Conservation (phyloP, 768 basidiomycete genomes). For the Lyophyllum shimeji region DNA sequence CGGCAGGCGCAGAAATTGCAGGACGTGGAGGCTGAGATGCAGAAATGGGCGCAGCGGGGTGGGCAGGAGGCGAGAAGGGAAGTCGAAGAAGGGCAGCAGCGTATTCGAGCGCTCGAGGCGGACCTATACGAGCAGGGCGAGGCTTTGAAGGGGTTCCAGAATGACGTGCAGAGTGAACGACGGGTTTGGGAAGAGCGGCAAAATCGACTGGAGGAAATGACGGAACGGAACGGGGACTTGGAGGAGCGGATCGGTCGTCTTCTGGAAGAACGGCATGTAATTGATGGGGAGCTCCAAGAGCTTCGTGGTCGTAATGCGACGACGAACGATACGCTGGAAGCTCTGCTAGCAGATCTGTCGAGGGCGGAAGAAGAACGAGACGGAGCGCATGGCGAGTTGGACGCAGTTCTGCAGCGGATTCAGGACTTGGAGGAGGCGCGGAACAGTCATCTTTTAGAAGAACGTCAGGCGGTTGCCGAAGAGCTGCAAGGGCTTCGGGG, state of each 20-base stretch:
- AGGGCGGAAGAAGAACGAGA: background rate
- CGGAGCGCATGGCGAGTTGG: background rate
- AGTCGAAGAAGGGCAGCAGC: background rate
- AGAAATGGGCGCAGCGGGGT: background rate
- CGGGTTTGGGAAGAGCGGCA: slow-evolving; percentile 1
- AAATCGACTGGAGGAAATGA: background rate
- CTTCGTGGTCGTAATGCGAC: background rate
- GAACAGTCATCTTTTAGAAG: background rate
- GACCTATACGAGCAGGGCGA: background rate
- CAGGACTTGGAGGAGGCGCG: background rate
- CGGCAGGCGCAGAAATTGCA: background rate
- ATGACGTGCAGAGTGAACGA: background rate
- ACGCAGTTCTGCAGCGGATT: background rate
- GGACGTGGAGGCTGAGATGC: background rate
- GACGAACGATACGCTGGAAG: background rate
- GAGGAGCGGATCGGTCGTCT: background rate
- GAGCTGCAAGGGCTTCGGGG: background rate
- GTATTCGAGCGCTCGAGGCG: background rate
- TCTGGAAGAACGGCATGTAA: background rate
- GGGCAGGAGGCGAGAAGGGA: background rate
- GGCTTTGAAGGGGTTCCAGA: background rate
- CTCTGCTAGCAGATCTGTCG: background rate
- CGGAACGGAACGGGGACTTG: background rate
- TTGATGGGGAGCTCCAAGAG: background rate
- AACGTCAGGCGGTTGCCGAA: background rate